Percentiles rank a stretch among this genome's conserved stretches.
Conservation (phyloP, 192 early-diverging fungal genomes). For the Coemansia sp. region DNA sequence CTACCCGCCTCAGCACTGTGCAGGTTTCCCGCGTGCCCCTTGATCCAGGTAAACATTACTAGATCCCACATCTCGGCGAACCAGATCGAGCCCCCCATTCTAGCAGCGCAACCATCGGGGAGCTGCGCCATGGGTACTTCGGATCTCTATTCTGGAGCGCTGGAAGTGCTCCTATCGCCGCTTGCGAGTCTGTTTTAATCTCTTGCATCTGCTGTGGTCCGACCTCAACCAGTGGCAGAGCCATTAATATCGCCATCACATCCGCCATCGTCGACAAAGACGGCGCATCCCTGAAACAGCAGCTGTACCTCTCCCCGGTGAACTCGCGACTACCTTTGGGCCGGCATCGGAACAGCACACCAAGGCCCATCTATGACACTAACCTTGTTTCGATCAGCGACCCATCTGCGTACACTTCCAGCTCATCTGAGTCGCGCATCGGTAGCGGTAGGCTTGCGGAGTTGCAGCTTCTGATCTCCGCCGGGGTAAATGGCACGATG, state of each 20-base stretch:
- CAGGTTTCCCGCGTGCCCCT: no score
- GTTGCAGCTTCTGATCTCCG: no score
- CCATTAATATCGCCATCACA: conserved; percentile 1
- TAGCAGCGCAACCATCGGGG: background rate
- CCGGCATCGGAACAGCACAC: background rate
- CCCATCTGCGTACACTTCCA: no score
- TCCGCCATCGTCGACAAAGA: conserved; percentile 4
- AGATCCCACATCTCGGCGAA: no score
- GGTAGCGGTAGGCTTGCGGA: no score
- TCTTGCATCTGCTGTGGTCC: background rate
- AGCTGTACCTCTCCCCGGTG: background rate
- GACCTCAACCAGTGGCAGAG: background rate
- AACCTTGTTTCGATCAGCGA: no score
- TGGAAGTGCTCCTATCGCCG: background rate
- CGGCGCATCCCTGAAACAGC: background rate
- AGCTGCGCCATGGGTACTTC: background rate
- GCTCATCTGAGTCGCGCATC: no score
- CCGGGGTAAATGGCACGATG: no score
- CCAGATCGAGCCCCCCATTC: background rate
- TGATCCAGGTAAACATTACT: no score
- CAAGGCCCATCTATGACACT: background rate
- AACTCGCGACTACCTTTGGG: background rate
- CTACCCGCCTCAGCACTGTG: no score
- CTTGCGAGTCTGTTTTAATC: conserved; percentile 7
- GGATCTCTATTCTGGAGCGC: background rate